These are phyloP conservation scores for Hypoxylon fuscum DNA, from an alignment of 495 filamentous ascomycete genomes.

Conservation along the genomic window DNA sequence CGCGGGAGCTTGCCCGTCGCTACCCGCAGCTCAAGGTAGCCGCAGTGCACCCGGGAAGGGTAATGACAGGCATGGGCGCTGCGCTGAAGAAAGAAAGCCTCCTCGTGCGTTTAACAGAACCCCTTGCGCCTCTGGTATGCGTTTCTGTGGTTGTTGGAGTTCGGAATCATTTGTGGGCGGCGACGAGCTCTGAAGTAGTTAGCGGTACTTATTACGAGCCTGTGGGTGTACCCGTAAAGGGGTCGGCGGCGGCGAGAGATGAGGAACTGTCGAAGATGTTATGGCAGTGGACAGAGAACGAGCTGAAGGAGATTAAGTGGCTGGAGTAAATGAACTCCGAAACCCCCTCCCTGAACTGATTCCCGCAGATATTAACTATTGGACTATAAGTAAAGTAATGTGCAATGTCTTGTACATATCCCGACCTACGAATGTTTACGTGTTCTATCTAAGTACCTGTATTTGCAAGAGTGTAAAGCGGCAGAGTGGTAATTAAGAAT, in stretches of 20 bases:
- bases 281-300: slow-evolving; percentile 27
- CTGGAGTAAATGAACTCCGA: too few relatives aligned
- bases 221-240: slow-evolving; percentile 19
- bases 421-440: too few relatives aligned
- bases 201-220: slow-evolving; percentile 26
- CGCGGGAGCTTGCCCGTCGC: slow-evolving; percentile 63
- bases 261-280: slow-evolving; percentile 10
- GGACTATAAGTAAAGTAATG: too few relatives aligned
- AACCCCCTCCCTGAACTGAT: too few relatives aligned
- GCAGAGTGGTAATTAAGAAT: too few relatives aligned
- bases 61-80: slow-evolving; percentile 16
- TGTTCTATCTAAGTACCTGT: too few relatives aligned
- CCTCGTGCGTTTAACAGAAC: neutral
- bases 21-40: slow-evolving; percentile 64
- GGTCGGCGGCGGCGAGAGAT: slow-evolving; percentile 1
- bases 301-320: slow-evolving; percentile 1
- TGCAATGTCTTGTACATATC: too few relatives aligned
- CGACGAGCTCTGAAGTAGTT: slow-evolving; percentile 11
- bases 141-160: slow-evolving; percentile 6
- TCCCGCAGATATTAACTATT: too few relatives aligned
- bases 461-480: too few relatives aligned
- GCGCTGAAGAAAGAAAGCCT: slow-evolving; percentile 18
- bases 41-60: slow-evolving; percentile 68
- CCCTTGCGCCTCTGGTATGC: slow-evolving; percentile 2
- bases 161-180: slow-evolving; percentile 20